Conservation (phyloP, 2,329 filamentous ascomycete species). For the Botrytis pseudocinerea region DNA sequence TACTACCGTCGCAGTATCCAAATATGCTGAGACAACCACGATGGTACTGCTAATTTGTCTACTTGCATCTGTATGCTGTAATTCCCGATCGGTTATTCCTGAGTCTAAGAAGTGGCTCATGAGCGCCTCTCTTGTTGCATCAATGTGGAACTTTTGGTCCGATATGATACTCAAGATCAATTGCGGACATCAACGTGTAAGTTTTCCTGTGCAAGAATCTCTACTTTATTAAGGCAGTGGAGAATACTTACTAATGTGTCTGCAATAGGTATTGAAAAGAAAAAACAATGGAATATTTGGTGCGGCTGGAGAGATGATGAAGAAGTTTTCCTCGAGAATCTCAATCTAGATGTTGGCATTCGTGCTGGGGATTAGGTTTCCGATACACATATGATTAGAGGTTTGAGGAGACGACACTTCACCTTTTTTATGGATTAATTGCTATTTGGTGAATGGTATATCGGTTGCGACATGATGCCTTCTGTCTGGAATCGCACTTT, state of each 20-base stretch:
- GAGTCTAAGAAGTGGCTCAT: background rate
- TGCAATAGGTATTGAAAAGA: background rate
- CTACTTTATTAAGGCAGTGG: background rate
- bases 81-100: background rate
- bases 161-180: background rate
- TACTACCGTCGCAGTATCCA: background rate
- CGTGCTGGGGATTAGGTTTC: background rate
- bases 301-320: background rate
- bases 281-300: background rate
- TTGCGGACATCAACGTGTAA: background rate
- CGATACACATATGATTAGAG: background rate
- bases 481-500: background rate
- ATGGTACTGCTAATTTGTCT: background rate
- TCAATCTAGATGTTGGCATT: background rate
- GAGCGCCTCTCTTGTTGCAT: background rate
- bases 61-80: background rate
- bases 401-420: background rate
- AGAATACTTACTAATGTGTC: background rate
- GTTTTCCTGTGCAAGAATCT: background rate
- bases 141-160: background rate
- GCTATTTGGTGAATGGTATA: background rate
- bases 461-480: background rate
- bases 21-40: background rate
- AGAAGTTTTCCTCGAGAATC: background rate
- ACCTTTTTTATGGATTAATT: background rate